Conservation (phyloP, 1,284 basidiomycete species). For the Cystobasidium sp. region DNA sequence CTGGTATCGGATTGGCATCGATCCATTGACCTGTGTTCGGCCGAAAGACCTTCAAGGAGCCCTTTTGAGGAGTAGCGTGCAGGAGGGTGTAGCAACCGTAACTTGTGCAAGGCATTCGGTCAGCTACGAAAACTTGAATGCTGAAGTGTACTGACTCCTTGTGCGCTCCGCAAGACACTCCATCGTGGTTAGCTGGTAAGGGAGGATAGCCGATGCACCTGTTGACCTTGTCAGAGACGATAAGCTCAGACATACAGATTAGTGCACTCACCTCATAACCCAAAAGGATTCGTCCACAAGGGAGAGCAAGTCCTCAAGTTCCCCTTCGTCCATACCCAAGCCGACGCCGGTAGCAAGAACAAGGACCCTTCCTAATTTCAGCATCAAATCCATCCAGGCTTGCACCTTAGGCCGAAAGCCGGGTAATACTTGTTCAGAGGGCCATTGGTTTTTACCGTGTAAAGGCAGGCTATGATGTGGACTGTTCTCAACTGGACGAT, state of each 20-base stretch:
- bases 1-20: slow-evolving; percentile 74
- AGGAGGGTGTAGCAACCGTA: slow-evolving; percentile 22
- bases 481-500: neutral
- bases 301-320: slow-evolving; percentile 68
- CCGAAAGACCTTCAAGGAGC: slow-evolving; percentile 57
- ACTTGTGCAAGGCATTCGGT: slow-evolving; percentile 15
- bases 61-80: slow-evolving; percentile 62
- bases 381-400: slow-evolving; percentile 79
- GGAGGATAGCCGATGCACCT: slow-evolving; percentile 72
- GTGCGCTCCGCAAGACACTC: slow-evolving; percentile 82
- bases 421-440: slow-evolving; percentile 60
- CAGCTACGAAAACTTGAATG: neutral
- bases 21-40: slow-evolving; percentile 67
- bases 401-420: slow-evolving; percentile 68
- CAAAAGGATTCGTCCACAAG: slow-evolving; percentile 82
- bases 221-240: slow-evolving; percentile 22
- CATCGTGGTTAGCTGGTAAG: slow-evolving; percentile 72
- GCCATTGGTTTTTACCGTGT: slow-evolving; percentile 85
- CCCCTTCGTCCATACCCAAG: slow-evolving; percentile 69
- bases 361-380: slow-evolving; percentile 70
- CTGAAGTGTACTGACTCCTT: slow-evolving; percentile 61
- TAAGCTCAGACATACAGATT: slow-evolving; percentile 66
- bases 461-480: slow-evolving; percentile 61
- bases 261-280: slow-evolving; percentile 66
- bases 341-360: slow-evolving; percentile 84